A percentile compares a stretch with the other conserved stretches of the same genome.
phyloP scores from a whole-genome alignment of 2,329 filamentous ascomycete genomes.

The Onygenales sp. region DNA sequence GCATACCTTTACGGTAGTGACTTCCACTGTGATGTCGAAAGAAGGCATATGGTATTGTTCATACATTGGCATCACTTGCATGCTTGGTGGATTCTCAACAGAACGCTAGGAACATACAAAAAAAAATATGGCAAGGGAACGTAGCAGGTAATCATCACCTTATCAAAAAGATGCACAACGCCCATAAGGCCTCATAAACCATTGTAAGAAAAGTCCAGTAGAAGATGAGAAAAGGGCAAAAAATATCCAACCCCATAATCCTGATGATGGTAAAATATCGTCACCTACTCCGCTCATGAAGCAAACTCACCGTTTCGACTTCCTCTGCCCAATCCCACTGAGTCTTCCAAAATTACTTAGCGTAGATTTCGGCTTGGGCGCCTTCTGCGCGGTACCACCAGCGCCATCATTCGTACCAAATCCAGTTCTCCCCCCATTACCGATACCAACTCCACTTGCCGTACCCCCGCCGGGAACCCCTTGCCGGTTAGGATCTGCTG shows the following conservation, averaged over 20 bases:
- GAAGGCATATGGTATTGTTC: no score
- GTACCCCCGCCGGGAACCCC: conserved; percentile 21
- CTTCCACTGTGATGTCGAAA: no score
- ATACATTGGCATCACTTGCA: no score
- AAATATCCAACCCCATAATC: neutral
- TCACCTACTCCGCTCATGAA: neutral
- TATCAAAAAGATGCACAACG: no score
- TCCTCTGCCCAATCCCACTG: conserved; percentile 60
- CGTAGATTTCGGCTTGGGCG: conserved; percentile 50
- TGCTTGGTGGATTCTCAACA: no score
- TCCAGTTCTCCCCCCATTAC: neutral
- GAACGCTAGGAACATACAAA: no score
- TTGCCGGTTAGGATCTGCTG: neutral
- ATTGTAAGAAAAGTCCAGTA: no score
- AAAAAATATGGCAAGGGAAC: no score
- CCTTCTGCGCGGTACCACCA: conserved; percentile 10
- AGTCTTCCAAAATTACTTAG: conserved; percentile 62
- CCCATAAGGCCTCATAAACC: no score
- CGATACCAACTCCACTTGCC: conserved; percentile 12
- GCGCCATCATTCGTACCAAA: conserved; percentile 20
- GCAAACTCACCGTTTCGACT: conserved; percentile 29
- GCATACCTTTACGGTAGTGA: no score
- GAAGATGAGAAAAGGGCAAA: no score
- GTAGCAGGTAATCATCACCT: no score
- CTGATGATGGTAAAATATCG: neutral